Conservation (phyloP, 371 early-diverging fungal species). For the Mortierella sp. region DNA sequence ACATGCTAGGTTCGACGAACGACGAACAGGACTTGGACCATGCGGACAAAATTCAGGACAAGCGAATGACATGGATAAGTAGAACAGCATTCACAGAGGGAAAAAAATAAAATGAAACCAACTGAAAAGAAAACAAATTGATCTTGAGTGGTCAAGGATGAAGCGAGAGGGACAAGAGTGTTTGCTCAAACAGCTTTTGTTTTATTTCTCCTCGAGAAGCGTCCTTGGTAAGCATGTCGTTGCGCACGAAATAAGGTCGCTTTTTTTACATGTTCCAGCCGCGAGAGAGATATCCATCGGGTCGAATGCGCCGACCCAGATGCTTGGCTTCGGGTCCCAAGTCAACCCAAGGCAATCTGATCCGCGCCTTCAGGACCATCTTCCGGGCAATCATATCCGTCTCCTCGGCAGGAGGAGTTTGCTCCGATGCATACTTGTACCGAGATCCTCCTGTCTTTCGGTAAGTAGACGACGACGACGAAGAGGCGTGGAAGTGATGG, state of each 20-base stretch:
- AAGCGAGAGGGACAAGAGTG: too few relatives aligned
- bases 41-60: too few relatives aligned
- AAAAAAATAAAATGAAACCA: slow-evolving; percentile 1
- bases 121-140: neutral
- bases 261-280: slow-evolving; percentile 13
- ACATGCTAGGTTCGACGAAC: too few relatives aligned
- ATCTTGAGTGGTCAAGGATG: too few relatives aligned
- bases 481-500: neutral
- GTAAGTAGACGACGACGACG: neutral
- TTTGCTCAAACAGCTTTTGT: too few relatives aligned
- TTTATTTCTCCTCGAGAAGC: too few relatives aligned
- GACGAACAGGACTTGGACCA: too few relatives aligned
- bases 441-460: neutral
- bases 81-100: too few relatives aligned
- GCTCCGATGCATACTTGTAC: neutral
- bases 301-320: slow-evolving; percentile 19
- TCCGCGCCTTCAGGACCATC: slow-evolving; percentile 22
- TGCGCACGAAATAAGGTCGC: too few relatives aligned
- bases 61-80: too few relatives aligned
- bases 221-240: too few relatives aligned
- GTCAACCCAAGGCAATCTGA: slow-evolving; percentile 47
- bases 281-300: slow-evolving; percentile 14
- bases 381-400: slow-evolving; percentile 8
- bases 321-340: slow-evolving; percentile 41
- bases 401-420: neutral